These are phyloP conservation scores for Colletotrichum filicis DNA, from an alignment of 2,329 filamentous ascomycete genomes.

Conservation along the genomic window DNA sequence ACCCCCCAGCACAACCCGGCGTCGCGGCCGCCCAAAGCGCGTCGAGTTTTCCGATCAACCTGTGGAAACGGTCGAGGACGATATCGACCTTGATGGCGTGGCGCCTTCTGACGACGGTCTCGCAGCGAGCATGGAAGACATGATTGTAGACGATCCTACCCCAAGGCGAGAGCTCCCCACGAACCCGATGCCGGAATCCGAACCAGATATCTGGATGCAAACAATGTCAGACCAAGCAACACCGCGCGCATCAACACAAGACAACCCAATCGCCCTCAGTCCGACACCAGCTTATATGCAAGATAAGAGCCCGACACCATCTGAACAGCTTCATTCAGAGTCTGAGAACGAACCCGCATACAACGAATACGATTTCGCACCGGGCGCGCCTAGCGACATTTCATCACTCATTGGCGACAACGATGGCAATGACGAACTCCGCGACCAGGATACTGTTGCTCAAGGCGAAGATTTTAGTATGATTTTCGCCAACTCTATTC, in stretches of 20 bases:
- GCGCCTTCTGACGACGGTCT: conserved; percentile 27
- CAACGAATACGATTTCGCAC: conserved; percentile 26
- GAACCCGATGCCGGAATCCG: conserved; percentile 38
- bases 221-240: conserved; percentile 52
- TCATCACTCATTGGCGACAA: conserved; percentile 33
- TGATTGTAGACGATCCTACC: conserved; percentile 44
- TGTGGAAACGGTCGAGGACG: conserved; percentile 39
- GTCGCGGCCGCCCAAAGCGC: conserved; percentile 24
- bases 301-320: conserved; percentile 27
- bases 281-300: conserved; percentile 7
- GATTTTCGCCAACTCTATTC: conserved; percentile 67
- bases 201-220: conserved; percentile 60
- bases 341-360: conserved; percentile 25
- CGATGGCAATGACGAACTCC: conserved; percentile 36
- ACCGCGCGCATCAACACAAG: conserved; percentile 41
- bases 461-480: conserved; percentile 69
- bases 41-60: conserved; percentile 31
- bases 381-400: conserved; percentile 25
- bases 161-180: conserved; percentile 35
- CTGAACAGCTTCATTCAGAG: conserved; percentile 24
- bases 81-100: neutral
- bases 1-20: conserved; percentile 3
- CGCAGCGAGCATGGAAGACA: conserved; percentile 40
- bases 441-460: conserved; percentile 53
- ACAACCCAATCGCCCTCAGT: neutral